Base-by-base conservation (phyloP, 257 asterid species). In the Plantago elongata region DNA sequence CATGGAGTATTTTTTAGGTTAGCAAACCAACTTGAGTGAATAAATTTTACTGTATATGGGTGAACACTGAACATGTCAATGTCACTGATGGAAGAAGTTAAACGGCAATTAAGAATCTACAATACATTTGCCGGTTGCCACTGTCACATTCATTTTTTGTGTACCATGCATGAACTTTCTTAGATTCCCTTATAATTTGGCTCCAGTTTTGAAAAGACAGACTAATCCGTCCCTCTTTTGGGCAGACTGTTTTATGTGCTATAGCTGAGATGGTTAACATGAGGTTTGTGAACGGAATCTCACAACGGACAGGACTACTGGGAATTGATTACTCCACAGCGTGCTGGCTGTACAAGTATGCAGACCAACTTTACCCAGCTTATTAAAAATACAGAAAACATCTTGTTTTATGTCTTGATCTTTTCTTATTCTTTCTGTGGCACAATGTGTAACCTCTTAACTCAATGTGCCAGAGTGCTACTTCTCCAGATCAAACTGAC, bases 301-400 rank as follows among this genome's bases (percentile, higher is more conserved):
- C 95, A 61, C 97, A 83, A 54, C 89, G 86, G 16, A 74, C 83
- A 37, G 99, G 99, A 71, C 75, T 92, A 55, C 84, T 92, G 97
- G 97, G 99, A 77, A 87, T 92, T 17, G 99, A 92, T 81, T 89
- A 81, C 72, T 87, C 97, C 44, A 92, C 99, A 0, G 95, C 96
- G 64, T 71, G 84, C 14, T 92, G 99, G 99, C 97, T 92, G 56
- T 77, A 86, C 88, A 83, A 83, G 99, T 92, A 86, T 38, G 85
- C 68, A 61, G 29, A 67, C 58, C 45, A 11, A 62, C 16, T 9
- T 37, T 38, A 37, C 43, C 63, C 9, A 11, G 18, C 22, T 30
- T 29, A 10, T 15, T 13, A 43, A 43, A 61, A 11, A 47, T 12
- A 11, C 16, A 61, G 49, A 18, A 44, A 18, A 22, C 16, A 27